Percentiles rank a stretch among this genome's conserved stretches.
phyloP scores from a whole-genome alignment of 1,284 basidiomycete genomes.

The Marasmius oreades region DNA sequence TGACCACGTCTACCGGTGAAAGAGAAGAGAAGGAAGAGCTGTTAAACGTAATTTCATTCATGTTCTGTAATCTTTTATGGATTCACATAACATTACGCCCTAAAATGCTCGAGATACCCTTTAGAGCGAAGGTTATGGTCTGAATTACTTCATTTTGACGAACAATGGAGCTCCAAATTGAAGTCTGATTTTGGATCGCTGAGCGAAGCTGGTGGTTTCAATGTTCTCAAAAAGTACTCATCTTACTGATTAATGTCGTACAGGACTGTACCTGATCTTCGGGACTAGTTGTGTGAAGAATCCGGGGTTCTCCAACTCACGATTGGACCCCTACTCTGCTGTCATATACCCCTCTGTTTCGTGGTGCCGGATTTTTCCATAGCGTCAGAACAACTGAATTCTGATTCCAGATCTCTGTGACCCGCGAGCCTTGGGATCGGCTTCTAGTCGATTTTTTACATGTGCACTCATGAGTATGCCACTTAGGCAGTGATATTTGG shows the following conservation, averaged over 20 bases:
- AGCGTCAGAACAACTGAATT: not conserved
- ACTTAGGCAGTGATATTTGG: not conserved
- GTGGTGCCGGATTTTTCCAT: not conserved
- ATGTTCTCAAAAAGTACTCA: too few relatives aligned
- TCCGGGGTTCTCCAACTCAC: too few relatives aligned
- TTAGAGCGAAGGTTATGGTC: too few relatives aligned
- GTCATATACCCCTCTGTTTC: too few relatives aligned
- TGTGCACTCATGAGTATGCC: not conserved
- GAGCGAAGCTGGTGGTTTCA: too few relatives aligned
- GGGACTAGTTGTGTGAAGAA: too few relatives aligned
- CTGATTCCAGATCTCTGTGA: not conserved
- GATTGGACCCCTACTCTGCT: too few relatives aligned
- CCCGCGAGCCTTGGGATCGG: not conserved
- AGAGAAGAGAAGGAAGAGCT: not conserved
- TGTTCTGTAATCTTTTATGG: not conserved
- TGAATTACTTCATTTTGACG: too few relatives aligned
- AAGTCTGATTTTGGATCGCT: too few relatives aligned
- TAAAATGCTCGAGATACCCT: not conserved
- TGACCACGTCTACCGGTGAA: slow-evolving; percentile 63
- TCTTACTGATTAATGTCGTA: too few relatives aligned
- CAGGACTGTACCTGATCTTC: too few relatives aligned
- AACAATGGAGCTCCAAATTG: too few relatives aligned
- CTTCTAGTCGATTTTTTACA: not conserved
- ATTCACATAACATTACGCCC: slow-evolving; percentile 1
- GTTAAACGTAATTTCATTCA: not conserved